Conservation (phyloP, 768 basidiomycete genomes). For the Naematelia encephala region DNA sequence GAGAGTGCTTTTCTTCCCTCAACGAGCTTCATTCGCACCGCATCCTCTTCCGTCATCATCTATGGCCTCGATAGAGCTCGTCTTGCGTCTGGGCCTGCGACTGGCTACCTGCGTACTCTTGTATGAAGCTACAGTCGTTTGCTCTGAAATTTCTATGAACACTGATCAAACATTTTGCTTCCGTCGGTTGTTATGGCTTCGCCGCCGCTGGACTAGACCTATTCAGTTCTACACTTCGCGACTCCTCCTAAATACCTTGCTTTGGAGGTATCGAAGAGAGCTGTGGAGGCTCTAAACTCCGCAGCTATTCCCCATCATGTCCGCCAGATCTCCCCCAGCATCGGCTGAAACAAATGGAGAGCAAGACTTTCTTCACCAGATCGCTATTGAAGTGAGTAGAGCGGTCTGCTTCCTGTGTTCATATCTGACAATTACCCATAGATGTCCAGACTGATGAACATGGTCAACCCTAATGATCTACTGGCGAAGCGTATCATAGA, state of each 20-base stretch:
- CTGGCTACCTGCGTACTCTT: not conserved
- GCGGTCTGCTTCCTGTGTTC: not conserved
- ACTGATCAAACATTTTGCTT: conserved; percentile 2
- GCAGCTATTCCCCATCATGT: conserved; percentile 12
- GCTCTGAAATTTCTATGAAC: not conserved
- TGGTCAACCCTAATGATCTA: conserved; percentile 75
- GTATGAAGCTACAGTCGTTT: not conserved
- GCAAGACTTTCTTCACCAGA: conserved; percentile 47
- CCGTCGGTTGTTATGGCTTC: not conserved
- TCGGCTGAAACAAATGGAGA: conserved; percentile 11
- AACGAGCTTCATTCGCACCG: not conserved
- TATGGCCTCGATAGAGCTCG: not conserved
- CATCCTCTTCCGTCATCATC: not conserved
- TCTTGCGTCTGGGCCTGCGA: not conserved
- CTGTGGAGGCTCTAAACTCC: too few relatives aligned
- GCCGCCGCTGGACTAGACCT: not conserved
- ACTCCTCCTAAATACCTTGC: not conserved
- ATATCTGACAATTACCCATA: conserved; percentile 55
- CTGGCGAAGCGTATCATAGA: conserved; percentile 75
- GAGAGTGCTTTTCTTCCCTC: not conserved
- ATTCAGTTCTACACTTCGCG: not conserved
- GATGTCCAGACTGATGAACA: conserved; percentile 75
- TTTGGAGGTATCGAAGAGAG: too few relatives aligned
- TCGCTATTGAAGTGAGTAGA: conserved; percentile 47
- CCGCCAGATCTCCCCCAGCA: conserved; percentile 19